Conservation (phyloP, 1,284 basidiomycete genomes). For the Sporisorium graminicola region DNA sequence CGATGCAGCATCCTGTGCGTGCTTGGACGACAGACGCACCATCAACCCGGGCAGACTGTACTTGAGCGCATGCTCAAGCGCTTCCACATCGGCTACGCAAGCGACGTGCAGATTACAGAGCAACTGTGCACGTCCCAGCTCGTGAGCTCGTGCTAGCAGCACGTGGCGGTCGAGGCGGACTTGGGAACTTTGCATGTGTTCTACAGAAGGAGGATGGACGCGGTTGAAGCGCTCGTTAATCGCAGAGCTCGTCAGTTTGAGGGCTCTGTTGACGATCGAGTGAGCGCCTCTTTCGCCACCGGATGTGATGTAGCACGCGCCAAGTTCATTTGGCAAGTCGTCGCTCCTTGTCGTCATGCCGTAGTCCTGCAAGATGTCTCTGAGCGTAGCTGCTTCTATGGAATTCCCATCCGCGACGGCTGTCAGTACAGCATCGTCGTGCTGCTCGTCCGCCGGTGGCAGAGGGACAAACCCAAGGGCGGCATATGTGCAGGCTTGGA, state of each 20-base stretch:
- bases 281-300: constrained; percentile 35
- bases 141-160: constrained; percentile 15
- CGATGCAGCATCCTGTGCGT: background rate
- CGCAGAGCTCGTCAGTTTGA: constrained; percentile 21
- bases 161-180: constrained; percentile 4
- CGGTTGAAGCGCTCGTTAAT: constrained; percentile 10
- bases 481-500: constrained; percentile 51
- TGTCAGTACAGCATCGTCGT: background rate
- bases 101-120: constrained; percentile 40
- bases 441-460: background rate
- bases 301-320: constrained; percentile 43
- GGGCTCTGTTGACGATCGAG: constrained; percentile 28
- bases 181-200: background rate
- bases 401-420: background rate
- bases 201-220: background rate
- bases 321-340: background rate
- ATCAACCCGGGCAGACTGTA: constrained; percentile 57
- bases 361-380: constrained; percentile 17
- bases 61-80: constrained; percentile 53
- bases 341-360: constrained; percentile 13
- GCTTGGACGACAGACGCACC: background rate
- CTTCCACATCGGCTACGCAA: constrained; percentile 44
- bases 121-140: constrained; percentile 24
- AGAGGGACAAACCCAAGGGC: constrained; percentile 40
- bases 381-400: constrained; percentile 2